Percentiles rank a stretch among this genome's conserved stretches.
These are phyloP conservation scores for Voacanga thouarsii DNA, from an alignment of 257 asterid genomes.

Conservation along the genomic window DNA sequence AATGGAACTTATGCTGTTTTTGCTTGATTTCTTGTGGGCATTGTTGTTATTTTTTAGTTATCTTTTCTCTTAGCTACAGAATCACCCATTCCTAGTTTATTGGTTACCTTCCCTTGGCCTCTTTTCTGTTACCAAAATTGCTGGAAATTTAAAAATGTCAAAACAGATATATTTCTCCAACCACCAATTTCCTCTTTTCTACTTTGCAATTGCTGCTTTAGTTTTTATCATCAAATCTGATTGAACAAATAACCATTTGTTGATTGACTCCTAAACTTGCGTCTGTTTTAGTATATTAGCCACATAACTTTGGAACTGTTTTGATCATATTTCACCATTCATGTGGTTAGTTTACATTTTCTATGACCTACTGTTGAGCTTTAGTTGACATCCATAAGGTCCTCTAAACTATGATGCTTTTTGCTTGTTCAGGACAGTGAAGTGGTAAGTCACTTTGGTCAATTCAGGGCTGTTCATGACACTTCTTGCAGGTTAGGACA, in stretches of 20 bases:
- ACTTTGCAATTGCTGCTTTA: background rate
- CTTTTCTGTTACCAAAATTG: background rate
- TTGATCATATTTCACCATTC: background rate
- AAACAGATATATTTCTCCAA: background rate
- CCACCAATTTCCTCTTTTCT: background rate
- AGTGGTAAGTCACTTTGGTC: slow-evolving; percentile 7
- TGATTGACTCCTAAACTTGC: background rate
- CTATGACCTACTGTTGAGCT: background rate
- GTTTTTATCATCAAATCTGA: background rate
- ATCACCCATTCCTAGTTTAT: background rate
- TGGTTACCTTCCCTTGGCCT: background rate
- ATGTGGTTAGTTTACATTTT: background rate
- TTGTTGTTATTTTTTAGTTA: background rate
- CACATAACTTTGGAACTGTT: background rate
- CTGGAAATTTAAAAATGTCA: background rate
- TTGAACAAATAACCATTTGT: background rate
- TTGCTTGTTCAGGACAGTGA: slow-evolving; percentile 7
- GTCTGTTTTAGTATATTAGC: background rate
- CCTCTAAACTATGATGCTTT: background rate
- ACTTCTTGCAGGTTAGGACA: slow-evolving; percentile 27
- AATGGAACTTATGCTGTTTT: background rate
- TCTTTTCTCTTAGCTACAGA: background rate
- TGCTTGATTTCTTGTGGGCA: no score
- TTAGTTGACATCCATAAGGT: background rate
- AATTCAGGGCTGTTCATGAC: slow-evolving; percentile 4